These are phyloP conservation scores for Lasiosphaeriaceae sp. DNA, from an alignment of 495 filamentous ascomycete species.

Conservation along the genomic window DNA sequence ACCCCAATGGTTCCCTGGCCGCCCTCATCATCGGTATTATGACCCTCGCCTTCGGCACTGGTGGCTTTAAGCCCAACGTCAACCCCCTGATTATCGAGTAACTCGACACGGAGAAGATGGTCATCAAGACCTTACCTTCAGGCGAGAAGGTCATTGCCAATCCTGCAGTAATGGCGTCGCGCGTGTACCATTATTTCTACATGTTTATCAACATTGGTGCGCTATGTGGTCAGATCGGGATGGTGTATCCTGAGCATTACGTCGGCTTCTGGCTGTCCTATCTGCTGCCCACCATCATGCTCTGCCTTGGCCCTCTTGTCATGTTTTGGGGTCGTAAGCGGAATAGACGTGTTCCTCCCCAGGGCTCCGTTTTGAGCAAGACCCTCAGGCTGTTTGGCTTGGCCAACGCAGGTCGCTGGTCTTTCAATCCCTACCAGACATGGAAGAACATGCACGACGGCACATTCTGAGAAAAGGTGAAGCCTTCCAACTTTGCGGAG, in stretches of 20 bases:
- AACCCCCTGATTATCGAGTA: constrained; percentile 59
- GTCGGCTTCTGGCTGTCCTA: constrained; percentile 75
- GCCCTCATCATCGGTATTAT: constrained; percentile 61
- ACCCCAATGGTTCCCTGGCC: constrained; percentile 50
- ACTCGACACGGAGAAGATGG: constrained; percentile 37
- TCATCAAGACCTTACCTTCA: constrained; percentile 36
- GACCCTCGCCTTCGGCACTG: constrained; percentile 63
- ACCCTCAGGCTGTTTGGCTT: constrained; percentile 52
- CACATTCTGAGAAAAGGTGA: constrained; percentile 61
- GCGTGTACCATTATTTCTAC: constrained; percentile 65
- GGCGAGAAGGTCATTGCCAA: constrained; percentile 69
- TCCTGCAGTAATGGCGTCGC: constrained; percentile 56
- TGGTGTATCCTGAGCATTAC: constrained; percentile 69
- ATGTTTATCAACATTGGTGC: constrained; percentile 69
- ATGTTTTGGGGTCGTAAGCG: constrained; percentile 56
- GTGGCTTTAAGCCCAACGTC: constrained; percentile 63
- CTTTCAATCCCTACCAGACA: constrained; percentile 49
- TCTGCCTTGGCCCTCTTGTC: constrained; percentile 60
- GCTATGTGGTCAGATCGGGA: constrained; percentile 44
- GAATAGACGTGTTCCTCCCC: constrained; percentile 56
- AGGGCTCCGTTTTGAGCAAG: constrained; percentile 60
- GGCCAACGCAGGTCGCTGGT: constrained; percentile 64
- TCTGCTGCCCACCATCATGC: constrained; percentile 54
- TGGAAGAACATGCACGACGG: constrained; percentile 51
- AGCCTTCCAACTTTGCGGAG: constrained; percentile 54